Percentiles rank a stretch among this genome's conserved stretches.
Conservation (phyloP, 2,329 filamentous ascomycete genomes). For the Claviceps spartinae region DNA sequence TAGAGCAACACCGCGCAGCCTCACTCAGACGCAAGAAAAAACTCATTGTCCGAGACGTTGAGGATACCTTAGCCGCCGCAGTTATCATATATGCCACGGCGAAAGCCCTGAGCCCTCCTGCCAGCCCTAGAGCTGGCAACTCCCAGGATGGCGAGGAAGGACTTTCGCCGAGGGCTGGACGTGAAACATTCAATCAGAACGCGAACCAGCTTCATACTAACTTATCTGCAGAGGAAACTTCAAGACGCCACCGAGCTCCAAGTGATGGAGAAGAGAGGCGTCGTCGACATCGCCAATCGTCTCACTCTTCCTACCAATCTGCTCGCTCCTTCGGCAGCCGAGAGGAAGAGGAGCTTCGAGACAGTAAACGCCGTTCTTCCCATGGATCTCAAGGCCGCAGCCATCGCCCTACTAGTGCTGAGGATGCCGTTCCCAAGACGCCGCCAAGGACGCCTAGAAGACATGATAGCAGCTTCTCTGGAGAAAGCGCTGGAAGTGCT, state of each 20-base stretch:
- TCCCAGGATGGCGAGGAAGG: conserved; percentile 13
- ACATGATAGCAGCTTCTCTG: conserved; percentile 32
- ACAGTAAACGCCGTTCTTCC: conserved; percentile 17
- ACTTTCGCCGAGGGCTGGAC: conserved; percentile 8
- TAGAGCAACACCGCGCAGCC: conserved; percentile 26
- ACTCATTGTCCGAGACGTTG: conserved; percentile 30
- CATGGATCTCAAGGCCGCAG: conserved; percentile 18
- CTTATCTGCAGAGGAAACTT: conserved; percentile 39
- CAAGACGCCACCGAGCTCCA: conserved; percentile 22
- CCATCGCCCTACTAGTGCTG: conserved; percentile 24
- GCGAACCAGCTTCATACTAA: conserved; percentile 35
- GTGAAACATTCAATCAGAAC: not conserved
- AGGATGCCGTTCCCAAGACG: conserved; percentile 20
- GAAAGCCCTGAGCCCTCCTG: conserved; percentile 30
- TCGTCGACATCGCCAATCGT: conserved; percentile 24
- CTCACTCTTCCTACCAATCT: conserved; percentile 18
- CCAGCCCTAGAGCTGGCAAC: conserved; percentile 15
- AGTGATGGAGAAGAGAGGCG: conserved; percentile 27
- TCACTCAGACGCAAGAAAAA: conserved; percentile 32
- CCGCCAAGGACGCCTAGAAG: conserved; percentile 27
- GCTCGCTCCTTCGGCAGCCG: conserved; percentile 17
- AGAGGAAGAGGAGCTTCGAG: conserved; percentile 18
- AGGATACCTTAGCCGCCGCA: conserved; percentile 40
- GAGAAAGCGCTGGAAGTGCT: conserved; percentile 24
- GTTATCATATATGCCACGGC: conserved; percentile 40